These are phyloP conservation scores for Fusarium nematophilum DNA, from an alignment of 2,329 filamentous ascomycete species.

Conservation along the genomic window DNA sequence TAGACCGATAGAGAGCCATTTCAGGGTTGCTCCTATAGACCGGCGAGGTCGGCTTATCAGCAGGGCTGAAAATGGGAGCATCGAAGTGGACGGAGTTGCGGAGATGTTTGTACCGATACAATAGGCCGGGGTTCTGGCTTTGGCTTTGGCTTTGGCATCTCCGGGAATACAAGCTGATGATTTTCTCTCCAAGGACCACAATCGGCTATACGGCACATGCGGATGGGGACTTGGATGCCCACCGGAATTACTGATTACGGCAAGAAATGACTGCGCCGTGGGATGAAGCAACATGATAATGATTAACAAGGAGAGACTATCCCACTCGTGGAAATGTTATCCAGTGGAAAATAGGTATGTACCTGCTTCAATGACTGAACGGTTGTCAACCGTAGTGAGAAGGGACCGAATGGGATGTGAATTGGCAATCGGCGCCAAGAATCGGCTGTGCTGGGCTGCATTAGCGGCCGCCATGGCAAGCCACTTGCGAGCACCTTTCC, in stretches of 20 bases:
- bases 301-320: no score
- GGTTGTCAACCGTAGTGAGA: no score
- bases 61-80: background rate
- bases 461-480: conserved; percentile 24
- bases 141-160: conserved; percentile 21
- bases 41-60: conserved; percentile 16
- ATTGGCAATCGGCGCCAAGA: no score
- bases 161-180: conserved; percentile 23
- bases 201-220: background rate
- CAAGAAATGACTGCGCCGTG: no score
- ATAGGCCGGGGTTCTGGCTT: conserved; percentile 18
- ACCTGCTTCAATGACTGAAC: no score
- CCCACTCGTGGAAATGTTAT: no score
- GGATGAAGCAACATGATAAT: no score
- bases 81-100: conserved; percentile 23
- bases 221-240: no score
- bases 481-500: background rate
- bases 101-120: conserved; percentile 26
- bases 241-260: no score
- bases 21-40: background rate
- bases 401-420: no score
- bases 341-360: no score
- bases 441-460: conserved; percentile 12
- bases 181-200: background rate
- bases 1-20: no score